Percentiles rank a stretch among this genome's conserved stretches.
phyloP scores from a whole-genome alignment of 139 green algal species.

The Closterium sp. region DNA sequence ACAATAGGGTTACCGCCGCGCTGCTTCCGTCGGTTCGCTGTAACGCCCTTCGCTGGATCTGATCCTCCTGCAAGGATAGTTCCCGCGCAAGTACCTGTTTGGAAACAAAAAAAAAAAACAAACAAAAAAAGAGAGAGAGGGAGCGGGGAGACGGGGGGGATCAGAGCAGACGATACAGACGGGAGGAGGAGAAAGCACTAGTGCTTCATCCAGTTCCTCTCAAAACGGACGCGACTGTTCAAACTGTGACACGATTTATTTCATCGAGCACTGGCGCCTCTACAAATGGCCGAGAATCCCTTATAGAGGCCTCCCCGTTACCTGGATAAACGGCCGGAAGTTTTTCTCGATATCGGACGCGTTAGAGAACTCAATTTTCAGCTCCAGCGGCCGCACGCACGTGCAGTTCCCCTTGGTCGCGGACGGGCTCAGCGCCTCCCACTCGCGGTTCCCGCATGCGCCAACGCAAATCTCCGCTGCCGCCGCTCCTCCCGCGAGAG shows the following conservation, averaged over 20 bases:
- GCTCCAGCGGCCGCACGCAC: background rate
- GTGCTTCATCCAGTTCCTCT: no score
- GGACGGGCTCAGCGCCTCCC: background rate
- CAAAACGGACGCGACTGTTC: no score
- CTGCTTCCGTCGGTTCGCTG: background rate
- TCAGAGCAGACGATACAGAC: no score
- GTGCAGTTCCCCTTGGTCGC: background rate
- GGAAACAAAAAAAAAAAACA: no score
- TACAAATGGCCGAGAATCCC: no score
- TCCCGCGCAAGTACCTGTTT: background rate
- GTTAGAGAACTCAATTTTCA: background rate
- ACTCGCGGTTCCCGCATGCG: background rate
- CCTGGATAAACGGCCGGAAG: background rate
- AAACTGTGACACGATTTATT: no score
- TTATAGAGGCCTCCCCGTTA: no score
- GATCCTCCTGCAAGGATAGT: background rate
- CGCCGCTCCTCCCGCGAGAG: background rate
- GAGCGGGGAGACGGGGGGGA: no score
- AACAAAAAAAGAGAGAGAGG: no score
- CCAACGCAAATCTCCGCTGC: background rate
- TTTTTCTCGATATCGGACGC: background rate
- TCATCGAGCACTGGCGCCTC: no score
- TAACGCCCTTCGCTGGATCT: background rate
- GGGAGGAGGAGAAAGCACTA: no score
- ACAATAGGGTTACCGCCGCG: background rate